A percentile compares a stretch with the other conserved stretches of the same genome.
phyloP scores from a whole-genome alignment of 306 rosid species.

The Astragalus membranaceus region DNA sequence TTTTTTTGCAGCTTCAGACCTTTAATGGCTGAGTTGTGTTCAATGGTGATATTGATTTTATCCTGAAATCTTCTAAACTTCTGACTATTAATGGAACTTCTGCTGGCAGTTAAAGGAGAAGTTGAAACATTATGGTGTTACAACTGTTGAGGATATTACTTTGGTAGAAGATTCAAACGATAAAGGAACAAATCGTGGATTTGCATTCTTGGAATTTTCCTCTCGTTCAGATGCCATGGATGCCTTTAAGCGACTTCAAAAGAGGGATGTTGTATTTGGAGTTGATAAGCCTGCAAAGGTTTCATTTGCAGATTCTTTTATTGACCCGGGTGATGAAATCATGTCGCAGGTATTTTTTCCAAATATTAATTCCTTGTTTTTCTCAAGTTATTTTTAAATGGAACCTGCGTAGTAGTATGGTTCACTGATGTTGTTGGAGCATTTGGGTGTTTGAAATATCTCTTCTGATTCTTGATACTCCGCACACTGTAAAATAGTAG shows the following conservation, averaged over 20 bases:
- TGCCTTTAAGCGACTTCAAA: conserved; percentile 89
- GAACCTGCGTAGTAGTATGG: neutral
- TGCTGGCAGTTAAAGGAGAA: conserved; percentile 83
- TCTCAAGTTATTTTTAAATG: neutral
- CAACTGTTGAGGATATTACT: conserved; percentile 86
- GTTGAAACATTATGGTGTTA: conserved; percentile 88
- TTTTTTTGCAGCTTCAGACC: neutral
- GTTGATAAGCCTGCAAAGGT: conserved; percentile 97
- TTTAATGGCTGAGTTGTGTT: conserved; percentile 6
- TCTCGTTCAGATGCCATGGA: conserved; percentile 98
- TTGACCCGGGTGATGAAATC: conserved; percentile 96
- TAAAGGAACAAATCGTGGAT: conserved; percentile 89
- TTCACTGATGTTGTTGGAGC: neutral
- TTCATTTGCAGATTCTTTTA: conserved; percentile 96
- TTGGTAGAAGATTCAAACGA: conserved; percentile 86
- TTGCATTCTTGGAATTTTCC: conserved; percentile 91
- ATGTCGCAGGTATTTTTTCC: conserved; percentile 81
- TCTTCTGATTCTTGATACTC: neutral
- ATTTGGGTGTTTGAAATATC: neutral
- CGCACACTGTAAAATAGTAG: neutral
- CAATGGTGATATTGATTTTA: neutral
- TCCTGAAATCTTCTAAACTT: conserved; percentile 24
- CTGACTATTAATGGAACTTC: conserved; percentile 30
- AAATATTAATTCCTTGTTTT: conserved; percentile 21
- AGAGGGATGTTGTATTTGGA: conserved; percentile 91